Evolutionary conservation across 2,329 filamentous ascomycete species (phyloP).

Genomic region (Penicillium nordicum): DNA sequence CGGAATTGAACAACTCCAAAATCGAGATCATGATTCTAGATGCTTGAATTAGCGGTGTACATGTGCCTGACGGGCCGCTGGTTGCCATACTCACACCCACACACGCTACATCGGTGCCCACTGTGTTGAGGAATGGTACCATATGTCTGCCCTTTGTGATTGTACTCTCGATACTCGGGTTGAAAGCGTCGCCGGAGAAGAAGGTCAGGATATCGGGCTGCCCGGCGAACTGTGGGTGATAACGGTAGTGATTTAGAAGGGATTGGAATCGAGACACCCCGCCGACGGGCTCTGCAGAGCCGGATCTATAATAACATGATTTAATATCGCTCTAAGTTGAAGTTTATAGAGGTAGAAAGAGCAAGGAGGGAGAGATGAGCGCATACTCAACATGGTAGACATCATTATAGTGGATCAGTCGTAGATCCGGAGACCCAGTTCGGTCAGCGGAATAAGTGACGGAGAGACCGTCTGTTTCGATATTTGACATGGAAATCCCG

Average conservation of each 20-base stretch:
- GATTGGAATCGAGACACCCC: conserved; percentile 78
- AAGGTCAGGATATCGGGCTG: conserved; percentile 69
- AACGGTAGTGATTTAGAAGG: conserved; percentile 70
- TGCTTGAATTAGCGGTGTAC: conserved; percentile 9
- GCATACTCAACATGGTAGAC: conserved; percentile 79
- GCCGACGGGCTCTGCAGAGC: conserved; percentile 76
- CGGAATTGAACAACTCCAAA: conserved; percentile 81
- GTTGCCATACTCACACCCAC: conserved; percentile 61
- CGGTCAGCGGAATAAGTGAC: conserved; percentile 45
- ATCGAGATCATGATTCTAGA: conserved; percentile 83
- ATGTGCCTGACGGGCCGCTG: neutral
- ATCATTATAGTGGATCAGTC: conserved; percentile 89
- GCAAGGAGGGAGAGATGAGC: neutral
- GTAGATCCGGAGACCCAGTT: conserved; percentile 61
- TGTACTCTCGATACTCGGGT: conserved; percentile 82
- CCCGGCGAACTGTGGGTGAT: conserved; percentile 56
- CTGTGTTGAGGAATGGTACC: conserved; percentile 76
- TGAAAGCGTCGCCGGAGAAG: conserved; percentile 91
- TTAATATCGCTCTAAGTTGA: neutral
- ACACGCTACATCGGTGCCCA: conserved; percentile 76
- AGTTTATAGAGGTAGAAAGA: neutral
- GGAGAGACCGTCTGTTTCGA: conserved; percentile 35
- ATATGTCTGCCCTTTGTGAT: conserved; percentile 90
- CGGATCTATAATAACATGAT: conserved; percentile 42
- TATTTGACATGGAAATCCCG: conserved; percentile 24